Evolutionary conservation across 139 green algal genomes (phyloP).

Genomic region (Haematococcus lacustris): DNA sequence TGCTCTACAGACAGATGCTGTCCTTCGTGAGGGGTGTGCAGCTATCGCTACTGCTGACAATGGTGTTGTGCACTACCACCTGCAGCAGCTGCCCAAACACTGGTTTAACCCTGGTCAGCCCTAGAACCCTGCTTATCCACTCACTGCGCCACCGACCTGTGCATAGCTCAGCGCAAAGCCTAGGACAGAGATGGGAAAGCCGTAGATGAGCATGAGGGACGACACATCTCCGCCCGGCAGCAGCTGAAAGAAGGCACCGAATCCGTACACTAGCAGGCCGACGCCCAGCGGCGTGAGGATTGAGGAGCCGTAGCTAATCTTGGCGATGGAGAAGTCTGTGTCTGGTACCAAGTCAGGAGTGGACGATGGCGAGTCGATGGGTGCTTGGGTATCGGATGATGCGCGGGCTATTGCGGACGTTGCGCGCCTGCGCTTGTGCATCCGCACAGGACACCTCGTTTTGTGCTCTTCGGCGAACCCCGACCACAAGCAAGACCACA

Average conservation of each 20-base stretch:
- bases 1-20: background rate
- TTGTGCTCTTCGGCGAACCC: too few relatives aligned
- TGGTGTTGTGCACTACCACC: background rate
- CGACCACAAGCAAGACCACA: too few relatives aligned
- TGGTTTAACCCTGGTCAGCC: too few relatives aligned
- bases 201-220: slow-evolving; percentile 91
- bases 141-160: slow-evolving; percentile 15
- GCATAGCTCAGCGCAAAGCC: slow-evolving; percentile 91
- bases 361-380: too few relatives aligned
- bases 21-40: background rate
- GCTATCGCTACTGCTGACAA: background rate
- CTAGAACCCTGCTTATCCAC: too few relatives aligned
- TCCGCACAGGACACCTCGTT: too few relatives aligned
- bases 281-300: slow-evolving; percentile 74
- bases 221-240: slow-evolving; percentile 83
- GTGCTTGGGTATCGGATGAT: too few relatives aligned
- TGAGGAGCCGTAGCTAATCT: slow-evolving; percentile 80
- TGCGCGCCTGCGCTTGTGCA: too few relatives aligned
- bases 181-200: slow-evolving; percentile 90
- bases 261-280: slow-evolving; percentile 75
- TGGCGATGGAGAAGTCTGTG: slow-evolving; percentile 55
- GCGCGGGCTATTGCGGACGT: too few relatives aligned
- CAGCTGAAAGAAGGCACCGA: slow-evolving; percentile 89
- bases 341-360: slow-evolving; percentile 19
- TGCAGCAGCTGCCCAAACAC: too few relatives aligned